Evolutionary conservation across 164 flowering plant genomes (phyloP), one percentile per base, ranked within the genome.

Genomic region (Vitis labrusca): DNA sequence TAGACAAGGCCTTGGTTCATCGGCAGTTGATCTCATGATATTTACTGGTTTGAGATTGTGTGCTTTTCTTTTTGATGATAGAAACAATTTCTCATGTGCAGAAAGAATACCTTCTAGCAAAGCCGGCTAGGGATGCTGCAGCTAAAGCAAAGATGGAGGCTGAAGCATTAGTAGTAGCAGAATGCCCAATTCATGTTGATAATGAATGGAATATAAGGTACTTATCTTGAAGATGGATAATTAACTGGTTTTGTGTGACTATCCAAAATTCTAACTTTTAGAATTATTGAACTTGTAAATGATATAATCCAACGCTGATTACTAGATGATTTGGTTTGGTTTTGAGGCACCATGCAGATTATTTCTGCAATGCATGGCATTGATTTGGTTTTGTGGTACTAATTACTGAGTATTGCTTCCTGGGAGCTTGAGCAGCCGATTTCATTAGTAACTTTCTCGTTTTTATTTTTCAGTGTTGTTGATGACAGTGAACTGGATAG

Each of bases 161-260:
- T 44, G 98, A 91, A 78, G 83, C 83, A 73, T 58, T 71, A 67
- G 19, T 68, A 37, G 66, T 37, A 59, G 27, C 57, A 50, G 92
- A 89, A 70, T 27, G 12, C 64, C 89, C 98, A 13, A 74, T 91
- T 78, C 99, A 95, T 78, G 73, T 7, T 65, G 99, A 95, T 65
- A 95, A 95, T 80, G 99, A 92, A 71, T 93, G 99, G 99, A 90
- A 86, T 73, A 95, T 95, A 65, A 90, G 99, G 99, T 92, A 73
- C 19, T 3, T 37, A 37, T 32, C 37, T 23, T 61, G 50, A 16
- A 53, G 48, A 27, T 16, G 10, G 56, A 52, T 29, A 3, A 29
- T 54, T 56, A 3, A 30, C n/a, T 64, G n/a, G 19, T 68, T 30
- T 56, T 59, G 44, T 19, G 44, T 44, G 57, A 49, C 8, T 54